Evolutionary conservation across 2,329 filamentous ascomycete genomes (phyloP).

Genomic region (Bisporella sp.): DNA sequence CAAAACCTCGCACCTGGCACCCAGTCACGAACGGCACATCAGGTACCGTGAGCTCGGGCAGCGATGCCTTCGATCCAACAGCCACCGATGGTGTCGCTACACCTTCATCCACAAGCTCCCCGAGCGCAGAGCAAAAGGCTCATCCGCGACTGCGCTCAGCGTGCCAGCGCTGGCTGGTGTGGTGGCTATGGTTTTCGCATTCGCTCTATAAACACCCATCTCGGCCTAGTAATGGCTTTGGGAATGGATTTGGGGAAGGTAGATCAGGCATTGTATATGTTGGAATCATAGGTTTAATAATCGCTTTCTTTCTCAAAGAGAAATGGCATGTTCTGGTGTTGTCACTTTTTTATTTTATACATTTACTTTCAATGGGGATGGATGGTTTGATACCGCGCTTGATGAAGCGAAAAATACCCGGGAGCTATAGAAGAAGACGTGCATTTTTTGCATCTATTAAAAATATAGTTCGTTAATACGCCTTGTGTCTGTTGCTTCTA

Average conservation of each 20-base stretch:
- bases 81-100: not conserved
- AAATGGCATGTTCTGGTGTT: not conserved
- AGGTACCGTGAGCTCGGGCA: not conserved
- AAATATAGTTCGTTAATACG: not conserved
- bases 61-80: no score
- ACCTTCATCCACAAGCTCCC: not conserved
- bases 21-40: conserved; percentile 10
- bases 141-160: not conserved
- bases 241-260: not conserved
- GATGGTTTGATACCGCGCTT: not conserved
- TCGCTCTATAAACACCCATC: not conserved
- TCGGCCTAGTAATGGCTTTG: not conserved
- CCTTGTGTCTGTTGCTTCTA: no score
- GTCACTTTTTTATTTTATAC: not conserved
- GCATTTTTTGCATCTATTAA: not conserved
- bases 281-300: not conserved
- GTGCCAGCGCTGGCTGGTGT: not conserved
- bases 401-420: not conserved
- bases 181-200: not conserved
- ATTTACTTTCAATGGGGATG: not conserved
- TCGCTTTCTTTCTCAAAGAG: not conserved
- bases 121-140: not conserved
- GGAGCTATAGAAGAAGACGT: not conserved
- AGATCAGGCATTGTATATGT: not conserved
- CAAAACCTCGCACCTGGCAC: conserved; percentile 34